These are phyloP conservation scores for Urtica urens DNA, from an alignment of 306 rosid species.

Conservation along the genomic window DNA sequence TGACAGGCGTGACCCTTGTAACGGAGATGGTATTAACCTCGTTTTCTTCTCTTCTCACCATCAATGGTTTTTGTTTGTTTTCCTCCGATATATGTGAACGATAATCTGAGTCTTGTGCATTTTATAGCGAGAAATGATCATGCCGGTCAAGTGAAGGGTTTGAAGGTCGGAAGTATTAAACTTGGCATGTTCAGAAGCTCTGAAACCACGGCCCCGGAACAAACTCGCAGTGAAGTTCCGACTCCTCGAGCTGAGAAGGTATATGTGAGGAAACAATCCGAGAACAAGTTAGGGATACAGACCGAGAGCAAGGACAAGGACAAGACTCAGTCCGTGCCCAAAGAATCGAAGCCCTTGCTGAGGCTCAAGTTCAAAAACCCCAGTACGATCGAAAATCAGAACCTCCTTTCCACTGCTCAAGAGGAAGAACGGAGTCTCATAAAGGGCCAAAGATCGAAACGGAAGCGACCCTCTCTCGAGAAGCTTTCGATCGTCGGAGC, in stretches of 20 bases:
- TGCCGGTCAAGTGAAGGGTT: constrained; percentile 40
- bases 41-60: too few species aligned
- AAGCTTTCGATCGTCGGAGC: constrained; percentile 38
- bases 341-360: constrained; percentile 66
- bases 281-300: constrained; percentile 34
- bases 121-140: constrained; percentile 34
- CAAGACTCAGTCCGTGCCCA: constrained; percentile 44
- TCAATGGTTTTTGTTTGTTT: constrained; percentile 17
- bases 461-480: constrained; percentile 79
- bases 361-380: constrained; percentile 80
- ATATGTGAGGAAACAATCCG: constrained; percentile 41
- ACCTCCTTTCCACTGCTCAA: constrained; percentile 35
- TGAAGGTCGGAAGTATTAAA: constrained; percentile 57
- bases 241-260: constrained; percentile 35
- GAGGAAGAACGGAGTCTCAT: constrained; percentile 70
- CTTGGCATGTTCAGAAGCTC: constrained; percentile 51
- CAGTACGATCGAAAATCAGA: constrained; percentile 48
- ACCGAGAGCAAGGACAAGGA: constrained; percentile 38
- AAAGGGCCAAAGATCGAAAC: constrained; percentile 93
- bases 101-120: neutral
- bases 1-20: constrained; percentile 34
- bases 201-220: constrained; percentile 31
- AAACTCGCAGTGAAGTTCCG: constrained; percentile 20
- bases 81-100: neutral
- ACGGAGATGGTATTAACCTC: too few species aligned